A percentile compares a stretch with the other conserved stretches of the same genome.
Evolutionary conservation across 352 stramenopile genomes (phyloP).

Genomic region (Globisporangium sylvaticum): DNA sequence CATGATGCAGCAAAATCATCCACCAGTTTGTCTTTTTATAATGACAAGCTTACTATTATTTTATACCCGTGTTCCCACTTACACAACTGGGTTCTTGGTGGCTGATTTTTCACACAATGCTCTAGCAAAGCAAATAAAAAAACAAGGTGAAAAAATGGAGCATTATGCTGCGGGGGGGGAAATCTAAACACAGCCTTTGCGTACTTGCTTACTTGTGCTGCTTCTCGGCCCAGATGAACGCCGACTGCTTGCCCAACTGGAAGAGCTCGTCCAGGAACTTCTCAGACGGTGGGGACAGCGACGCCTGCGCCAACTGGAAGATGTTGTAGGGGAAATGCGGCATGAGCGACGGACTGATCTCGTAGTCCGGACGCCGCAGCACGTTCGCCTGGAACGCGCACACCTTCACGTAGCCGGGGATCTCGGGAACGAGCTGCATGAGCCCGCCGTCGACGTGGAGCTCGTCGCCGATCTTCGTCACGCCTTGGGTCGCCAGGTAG

Average conservation of each 20-base stretch:
- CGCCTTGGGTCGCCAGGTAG: slow-evolving; percentile 53
- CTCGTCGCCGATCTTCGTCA: slow-evolving; percentile 51
- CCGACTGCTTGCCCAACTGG: slow-evolving; percentile 44
- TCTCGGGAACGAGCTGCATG: slow-evolving; percentile 60
- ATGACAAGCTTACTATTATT: not conserved
- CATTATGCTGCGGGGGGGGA: not conserved
- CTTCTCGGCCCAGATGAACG: slow-evolving; percentile 44
- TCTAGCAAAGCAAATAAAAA: not conserved
- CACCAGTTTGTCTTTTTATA: not conserved
- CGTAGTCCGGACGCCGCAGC: slow-evolving; percentile 60
- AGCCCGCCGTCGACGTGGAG: slow-evolving; percentile 71
- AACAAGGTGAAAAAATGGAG: not conserved
- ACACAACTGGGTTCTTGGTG: not conserved
- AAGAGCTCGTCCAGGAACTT: slow-evolving; percentile 67
- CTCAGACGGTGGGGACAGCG: slow-evolving; percentile 52
- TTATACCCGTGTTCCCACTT: not conserved
- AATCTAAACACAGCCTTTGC: not conserved
- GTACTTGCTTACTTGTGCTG: not conserved
- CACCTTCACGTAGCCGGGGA: slow-evolving; percentile 63
- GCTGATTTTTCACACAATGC: not conserved
- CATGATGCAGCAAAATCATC: not conserved
- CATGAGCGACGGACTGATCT: slow-evolving; percentile 73
- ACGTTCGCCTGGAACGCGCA: slow-evolving; percentile 59
- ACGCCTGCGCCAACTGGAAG: slow-evolving; percentile 47
- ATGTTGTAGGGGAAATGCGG: slow-evolving; percentile 52